Evolutionary conservation across 768 basidiomycete genomes (phyloP), one percentile per base, ranked within the genome.

Genomic region (Rubroboletus satanas): DNA sequence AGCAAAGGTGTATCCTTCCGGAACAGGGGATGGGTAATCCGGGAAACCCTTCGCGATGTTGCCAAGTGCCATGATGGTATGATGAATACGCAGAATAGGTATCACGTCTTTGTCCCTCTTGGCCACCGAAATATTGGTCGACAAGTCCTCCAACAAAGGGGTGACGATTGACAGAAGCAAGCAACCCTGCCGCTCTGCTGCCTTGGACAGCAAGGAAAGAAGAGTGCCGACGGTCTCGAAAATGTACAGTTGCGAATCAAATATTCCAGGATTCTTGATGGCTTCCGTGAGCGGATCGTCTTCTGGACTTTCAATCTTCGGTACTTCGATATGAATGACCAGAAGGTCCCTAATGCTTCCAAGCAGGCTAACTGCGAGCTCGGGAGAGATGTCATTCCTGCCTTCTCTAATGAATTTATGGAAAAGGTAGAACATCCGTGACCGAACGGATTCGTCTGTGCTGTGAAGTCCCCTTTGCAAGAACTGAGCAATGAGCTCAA

Each of bases 21-120:
- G 83, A 1, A 85, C 73, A 2, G 83, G 79, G 15, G 80, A 83
- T 41, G 91, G 89, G 64, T 88, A 88, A 66, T 93, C 93, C 0
- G 97, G 97, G 73, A 98, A 98, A 12, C 97, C 97, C 73, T 97
- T 97, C 35, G 94, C 90, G 52, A 98, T 83, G 63, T 90, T 93
- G 12, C 96, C 96, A 21, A 98, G 77, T 3, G 96, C 94, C 85
- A 96, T 89, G 68, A 98, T 88, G 61, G 87, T 79, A 73, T 98
- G 95, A 63, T 98, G 97, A 8, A 93, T 83, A 65, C 84, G 85
- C 51, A 98, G 77, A 62, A 97, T 84, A n/a, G 90, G 81, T 42
- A 89, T 69, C 7, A 90, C 73, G 60, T 93, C 89, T 44, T 82
- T 78, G 4, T 79, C 70, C 9, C 82, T 82, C 59, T 84, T 82